A percentile compares a stretch with the other conserved stretches of the same genome.
These are phyloP conservation scores for Exophiala oligosperma DNA, from an alignment of 2,329 filamentous ascomycete genomes.

Conservation along the genomic window DNA sequence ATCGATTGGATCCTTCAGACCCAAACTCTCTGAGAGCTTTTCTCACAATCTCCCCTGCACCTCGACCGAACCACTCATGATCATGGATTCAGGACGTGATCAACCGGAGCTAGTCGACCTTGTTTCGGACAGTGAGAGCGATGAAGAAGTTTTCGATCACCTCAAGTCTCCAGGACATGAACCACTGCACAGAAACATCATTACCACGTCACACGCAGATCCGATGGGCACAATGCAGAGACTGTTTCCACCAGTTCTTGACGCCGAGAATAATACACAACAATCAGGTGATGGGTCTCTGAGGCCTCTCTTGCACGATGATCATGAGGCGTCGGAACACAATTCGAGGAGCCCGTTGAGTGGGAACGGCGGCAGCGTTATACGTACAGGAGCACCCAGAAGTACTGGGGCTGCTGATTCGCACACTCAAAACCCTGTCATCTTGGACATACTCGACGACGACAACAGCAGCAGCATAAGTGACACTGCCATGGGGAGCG, in stretches of 20 bases:
- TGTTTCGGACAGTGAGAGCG: conserved; percentile 1
- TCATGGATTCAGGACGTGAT: neutral
- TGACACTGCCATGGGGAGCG: conserved; percentile 1
- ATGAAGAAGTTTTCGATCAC: neutral
- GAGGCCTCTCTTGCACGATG: too few relatives aligned
- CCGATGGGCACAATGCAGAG: neutral
- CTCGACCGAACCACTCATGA: neutral
- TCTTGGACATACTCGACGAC: neutral
- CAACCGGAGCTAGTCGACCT: conserved; percentile 2
- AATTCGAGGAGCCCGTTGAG: too few relatives aligned
- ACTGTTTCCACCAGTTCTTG: neutral
- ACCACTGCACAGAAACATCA: neutral
- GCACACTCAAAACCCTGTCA: too few relatives aligned
- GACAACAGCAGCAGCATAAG: neutral
- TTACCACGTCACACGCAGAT: neutral
- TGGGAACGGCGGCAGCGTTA: too few relatives aligned
- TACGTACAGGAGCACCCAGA: neutral
- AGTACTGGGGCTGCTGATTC: neutral
- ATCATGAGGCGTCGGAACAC: too few relatives aligned
- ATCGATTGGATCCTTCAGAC: too few relatives aligned
- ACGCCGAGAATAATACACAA: neutral
- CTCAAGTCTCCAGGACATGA: neutral
- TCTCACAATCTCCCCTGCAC: neutral
- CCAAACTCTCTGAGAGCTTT: neutral
- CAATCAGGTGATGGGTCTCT: too few relatives aligned